Evolutionary conservation across 768 basidiomycete genomes (phyloP).

Genomic region (Lactarius akahatsu): DNA sequence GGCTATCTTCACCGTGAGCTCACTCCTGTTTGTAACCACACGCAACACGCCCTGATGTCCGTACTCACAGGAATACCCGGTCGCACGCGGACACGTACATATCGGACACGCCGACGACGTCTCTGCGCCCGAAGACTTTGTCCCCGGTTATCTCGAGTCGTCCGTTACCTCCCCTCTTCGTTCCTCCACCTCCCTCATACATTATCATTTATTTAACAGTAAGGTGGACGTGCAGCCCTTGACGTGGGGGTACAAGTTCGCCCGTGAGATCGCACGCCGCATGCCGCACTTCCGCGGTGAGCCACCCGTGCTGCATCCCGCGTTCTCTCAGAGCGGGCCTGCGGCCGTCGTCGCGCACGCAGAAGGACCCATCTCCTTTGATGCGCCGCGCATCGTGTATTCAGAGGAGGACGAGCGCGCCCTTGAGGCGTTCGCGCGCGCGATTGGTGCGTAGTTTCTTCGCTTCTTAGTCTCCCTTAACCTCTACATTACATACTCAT

Average conservation of each 20-base stretch:
- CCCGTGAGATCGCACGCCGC: constrained; percentile 52
- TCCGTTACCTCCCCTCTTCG: constrained; percentile 49
- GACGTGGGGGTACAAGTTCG: constrained; percentile 53
- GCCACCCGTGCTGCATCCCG: constrained; percentile 32
- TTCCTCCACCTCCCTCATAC: constrained; percentile 31
- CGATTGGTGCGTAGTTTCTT: neutral
- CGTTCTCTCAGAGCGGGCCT: constrained; percentile 35
- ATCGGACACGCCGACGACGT: constrained; percentile 26
- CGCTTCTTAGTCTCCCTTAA: too few relatives aligned
- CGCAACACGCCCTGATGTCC: neutral
- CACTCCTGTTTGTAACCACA: too few relatives aligned
- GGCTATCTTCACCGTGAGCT: constrained; percentile 16
- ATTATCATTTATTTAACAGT: constrained; percentile 8
- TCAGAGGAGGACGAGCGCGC: constrained; percentile 31
- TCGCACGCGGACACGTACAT: constrained; percentile 29
- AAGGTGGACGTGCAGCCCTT: constrained; percentile 35
- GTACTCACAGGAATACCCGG: constrained; percentile 21
- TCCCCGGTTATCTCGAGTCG: constrained; percentile 39
- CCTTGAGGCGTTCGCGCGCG: constrained; percentile 34
- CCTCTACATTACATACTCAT: neutral
- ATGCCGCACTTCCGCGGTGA: constrained; percentile 44
- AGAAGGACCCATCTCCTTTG: constrained; percentile 31
- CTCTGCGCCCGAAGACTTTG: constrained; percentile 28
- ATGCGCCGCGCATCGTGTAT: constrained; percentile 32
- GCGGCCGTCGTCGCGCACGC: constrained; percentile 28